Percentiles rank a stretch among this genome's conserved stretches.
These are phyloP conservation scores for Pseudofabraea citricarpa DNA, from an alignment of 2,329 filamentous ascomycete species.

Conservation along the genomic window DNA sequence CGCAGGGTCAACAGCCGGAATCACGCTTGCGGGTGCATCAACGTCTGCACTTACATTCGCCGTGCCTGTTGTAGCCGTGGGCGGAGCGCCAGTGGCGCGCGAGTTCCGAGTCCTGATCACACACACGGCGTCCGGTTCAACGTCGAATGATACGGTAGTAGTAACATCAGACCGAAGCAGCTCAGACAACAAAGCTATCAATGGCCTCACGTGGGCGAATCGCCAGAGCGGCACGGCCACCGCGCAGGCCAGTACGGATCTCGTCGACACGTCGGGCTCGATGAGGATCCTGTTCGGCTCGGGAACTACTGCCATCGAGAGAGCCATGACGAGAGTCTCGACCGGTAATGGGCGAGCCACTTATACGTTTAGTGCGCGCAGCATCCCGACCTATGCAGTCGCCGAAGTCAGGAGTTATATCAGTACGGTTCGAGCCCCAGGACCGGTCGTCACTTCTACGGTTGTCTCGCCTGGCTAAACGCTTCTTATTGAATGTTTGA, in stretches of 20 bases:
- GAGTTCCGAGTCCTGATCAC: conserved; percentile 5
- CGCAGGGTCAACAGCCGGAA: not conserved
- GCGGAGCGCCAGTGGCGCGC: not conserved
- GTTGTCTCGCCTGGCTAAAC: not conserved
- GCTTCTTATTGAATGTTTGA: no score
- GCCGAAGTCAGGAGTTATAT: not conserved
- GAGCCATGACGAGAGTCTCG: conserved; percentile 1
- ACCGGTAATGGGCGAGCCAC: not conserved
- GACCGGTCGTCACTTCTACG: not conserved
- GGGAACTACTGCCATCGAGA: conserved; percentile 1
- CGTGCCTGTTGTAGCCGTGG: not conserved
- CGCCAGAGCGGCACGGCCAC: conserved; percentile 14
- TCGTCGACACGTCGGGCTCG: not conserved
- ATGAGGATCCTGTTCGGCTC: conserved; percentile 1
- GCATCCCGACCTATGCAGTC: conserved; percentile 9
- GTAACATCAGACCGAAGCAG: conserved; percentile 1
- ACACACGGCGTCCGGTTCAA: conserved; percentile 1
- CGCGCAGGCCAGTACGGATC: conserved; percentile 2
- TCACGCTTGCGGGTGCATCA: conserved; percentile 14
- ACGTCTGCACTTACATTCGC: conserved; percentile 1
- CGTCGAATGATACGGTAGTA: conserved; percentile 3
- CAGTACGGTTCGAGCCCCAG: not conserved
- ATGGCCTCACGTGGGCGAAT: conserved; percentile 12
- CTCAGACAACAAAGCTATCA: conserved; percentile 2
- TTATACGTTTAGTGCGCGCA: conserved; percentile 1